Conservation (phyloP, 129 eudicot species). For the Centella asiatica region DNA sequence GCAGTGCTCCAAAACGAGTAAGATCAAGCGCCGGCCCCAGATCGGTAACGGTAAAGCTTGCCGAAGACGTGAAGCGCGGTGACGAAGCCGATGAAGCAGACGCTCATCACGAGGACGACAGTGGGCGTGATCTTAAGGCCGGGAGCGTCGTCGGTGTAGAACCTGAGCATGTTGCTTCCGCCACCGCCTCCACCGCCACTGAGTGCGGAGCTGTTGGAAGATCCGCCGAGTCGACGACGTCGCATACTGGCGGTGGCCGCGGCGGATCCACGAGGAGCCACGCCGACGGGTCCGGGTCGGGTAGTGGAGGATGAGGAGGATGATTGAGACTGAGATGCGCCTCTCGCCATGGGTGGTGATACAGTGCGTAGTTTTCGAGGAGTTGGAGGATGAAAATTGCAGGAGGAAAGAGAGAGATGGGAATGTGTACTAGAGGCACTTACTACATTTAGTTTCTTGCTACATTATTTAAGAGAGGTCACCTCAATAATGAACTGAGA, state of each 20-base stretch:
- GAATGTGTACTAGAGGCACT: no score
- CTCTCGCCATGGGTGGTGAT: constrained; percentile 47
- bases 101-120: constrained; percentile 63
- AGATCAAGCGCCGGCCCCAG: constrained; percentile 32
- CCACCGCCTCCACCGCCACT: constrained; percentile 13
- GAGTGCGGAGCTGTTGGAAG: constrained; percentile 20
- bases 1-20: background rate
- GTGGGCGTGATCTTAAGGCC: constrained; percentile 69
- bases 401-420: background rate
- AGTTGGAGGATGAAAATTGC: background rate
- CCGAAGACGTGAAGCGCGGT: constrained; percentile 73
- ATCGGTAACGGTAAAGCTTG: constrained; percentile 50
- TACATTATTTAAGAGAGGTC: no score
- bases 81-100: constrained; percentile 69
- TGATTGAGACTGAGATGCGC: constrained; percentile 66
- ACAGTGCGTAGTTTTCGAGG: background rate
- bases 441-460: no score
- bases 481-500: no score
- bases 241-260: constrained; percentile 68
- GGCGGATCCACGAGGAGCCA: constrained; percentile 58
- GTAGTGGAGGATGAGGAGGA: constrained; percentile 31
- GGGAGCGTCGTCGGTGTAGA: constrained; percentile 77
- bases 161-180: constrained; percentile 55
- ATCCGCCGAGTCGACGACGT: constrained; percentile 44
- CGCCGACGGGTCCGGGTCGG: constrained; percentile 39